A percentile compares a stretch with the other conserved stretches of the same genome.
Evolutionary conservation across 495 filamentous ascomycete genomes (phyloP).

Genomic region (Podospora tetraspora): DNA sequence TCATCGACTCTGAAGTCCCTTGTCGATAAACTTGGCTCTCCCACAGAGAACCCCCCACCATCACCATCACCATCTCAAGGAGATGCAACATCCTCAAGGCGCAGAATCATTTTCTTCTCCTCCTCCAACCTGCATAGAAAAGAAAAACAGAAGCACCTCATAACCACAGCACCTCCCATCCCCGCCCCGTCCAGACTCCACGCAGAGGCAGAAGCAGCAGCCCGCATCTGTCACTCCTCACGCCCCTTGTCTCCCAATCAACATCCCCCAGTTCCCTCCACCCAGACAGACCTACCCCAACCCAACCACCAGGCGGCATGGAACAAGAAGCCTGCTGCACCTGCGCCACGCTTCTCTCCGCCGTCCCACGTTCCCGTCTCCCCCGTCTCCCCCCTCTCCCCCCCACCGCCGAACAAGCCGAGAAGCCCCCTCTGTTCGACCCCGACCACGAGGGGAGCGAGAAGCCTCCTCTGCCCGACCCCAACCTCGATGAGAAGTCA

Average conservation of each 20-base stretch:
- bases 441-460: conserved; percentile 28
- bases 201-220: neutral
- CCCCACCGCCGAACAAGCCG: conserved; percentile 30
- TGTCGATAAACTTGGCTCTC: conserved; percentile 7
- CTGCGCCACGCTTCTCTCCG: conserved; percentile 54
- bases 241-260: neutral
- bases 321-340: conserved; percentile 52
- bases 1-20: neutral
- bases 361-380: conserved; percentile 34
- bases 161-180: neutral
- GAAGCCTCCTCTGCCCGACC: neutral
- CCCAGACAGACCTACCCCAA: neutral
- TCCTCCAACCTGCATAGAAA: neutral
- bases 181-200: neutral
- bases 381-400: conserved; percentile 7
- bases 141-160: neutral
- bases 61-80: neutral
- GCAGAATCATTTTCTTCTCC: neutral
- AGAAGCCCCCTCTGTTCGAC: conserved; percentile 51
- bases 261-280: neutral
- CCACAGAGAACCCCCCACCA: neutral
- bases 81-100: neutral
- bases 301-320: conserved; percentile 4
- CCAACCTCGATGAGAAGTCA: neutral
- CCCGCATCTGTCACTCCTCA: neutral